Conservation (phyloP, 176 grass and related monocot species). For the Luzula sylvatica region DNA sequence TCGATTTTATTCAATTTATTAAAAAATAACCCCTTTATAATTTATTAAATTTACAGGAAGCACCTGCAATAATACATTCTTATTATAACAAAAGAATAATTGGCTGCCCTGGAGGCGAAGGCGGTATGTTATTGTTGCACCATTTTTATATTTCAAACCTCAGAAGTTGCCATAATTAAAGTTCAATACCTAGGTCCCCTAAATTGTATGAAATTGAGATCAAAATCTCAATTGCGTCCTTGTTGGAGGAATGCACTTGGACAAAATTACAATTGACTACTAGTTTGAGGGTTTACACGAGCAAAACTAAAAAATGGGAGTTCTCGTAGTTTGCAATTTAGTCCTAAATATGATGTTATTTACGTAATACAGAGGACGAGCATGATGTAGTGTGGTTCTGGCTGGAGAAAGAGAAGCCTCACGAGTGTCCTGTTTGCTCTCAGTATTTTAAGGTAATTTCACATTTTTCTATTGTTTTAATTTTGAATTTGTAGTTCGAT, state of each 20-base stretch:
- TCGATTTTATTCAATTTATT: slow-evolving; percentile 11
- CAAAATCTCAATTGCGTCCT: background rate
- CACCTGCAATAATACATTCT: slow-evolving; percentile 47
- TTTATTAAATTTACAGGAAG: slow-evolving; percentile 31
- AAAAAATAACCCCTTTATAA: background rate
- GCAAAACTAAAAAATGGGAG: too few relatives aligned
- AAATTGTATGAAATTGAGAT: slow-evolving; percentile 2
- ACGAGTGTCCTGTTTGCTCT: slow-evolving; percentile 60
- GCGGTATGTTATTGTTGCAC: slow-evolving; percentile 27
- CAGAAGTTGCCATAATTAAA: slow-evolving; percentile 2
- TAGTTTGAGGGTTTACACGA: too few relatives aligned
- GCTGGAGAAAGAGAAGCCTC: slow-evolving; percentile 58
- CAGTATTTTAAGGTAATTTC: slow-evolving; percentile 54
- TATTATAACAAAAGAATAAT: slow-evolving; percentile 69
- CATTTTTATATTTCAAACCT: background rate
- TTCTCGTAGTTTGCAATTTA: too few relatives aligned
- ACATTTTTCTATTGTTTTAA: background rate
- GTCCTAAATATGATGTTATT: background rate
- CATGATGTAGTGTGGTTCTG: slow-evolving; percentile 81
- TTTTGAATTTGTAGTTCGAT: background rate
- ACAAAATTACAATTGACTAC: too few relatives aligned
- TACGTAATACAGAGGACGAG: slow-evolving; percentile 43
- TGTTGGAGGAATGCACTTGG: too few relatives aligned
- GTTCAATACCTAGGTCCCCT: background rate
- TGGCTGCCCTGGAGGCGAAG: slow-evolving; percentile 55